phyloP scores from a whole-genome alignment of 1,284 basidiomycete species.

The Psilocybe mexicana region DNA sequence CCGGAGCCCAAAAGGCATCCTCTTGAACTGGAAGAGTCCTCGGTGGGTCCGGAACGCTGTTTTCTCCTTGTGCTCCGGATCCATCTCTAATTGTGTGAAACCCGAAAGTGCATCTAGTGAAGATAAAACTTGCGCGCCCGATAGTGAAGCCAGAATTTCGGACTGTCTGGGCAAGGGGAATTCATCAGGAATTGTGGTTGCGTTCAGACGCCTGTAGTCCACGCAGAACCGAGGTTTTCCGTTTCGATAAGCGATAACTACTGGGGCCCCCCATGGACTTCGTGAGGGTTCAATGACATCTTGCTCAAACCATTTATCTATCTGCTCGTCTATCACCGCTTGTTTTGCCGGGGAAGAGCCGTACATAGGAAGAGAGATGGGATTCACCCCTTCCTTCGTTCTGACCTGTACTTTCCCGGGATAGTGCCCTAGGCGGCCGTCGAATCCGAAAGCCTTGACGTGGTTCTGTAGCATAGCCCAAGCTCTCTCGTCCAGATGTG shows the following conservation, averaged over 20 bases:
- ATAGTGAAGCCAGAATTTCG: conserved; percentile 37
- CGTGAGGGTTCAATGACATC: conserved; percentile 24
- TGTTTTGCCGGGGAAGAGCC: conserved; percentile 22
- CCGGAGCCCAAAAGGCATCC: conserved; percentile 4
- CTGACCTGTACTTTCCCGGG: conserved; percentile 20
- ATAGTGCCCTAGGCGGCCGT: conserved; percentile 17
- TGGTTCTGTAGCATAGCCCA: not conserved
- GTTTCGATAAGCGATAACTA: conserved; percentile 24
- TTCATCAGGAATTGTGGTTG: conserved; percentile 31
- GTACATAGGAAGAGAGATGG: conserved; percentile 16
- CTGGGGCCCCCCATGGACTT: conserved; percentile 26
- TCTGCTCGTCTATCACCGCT: conserved; percentile 13
- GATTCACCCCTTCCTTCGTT: conserved; percentile 22
- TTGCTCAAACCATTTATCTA: conserved; percentile 23
- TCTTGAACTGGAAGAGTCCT: conserved; percentile 4
- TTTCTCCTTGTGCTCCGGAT: conserved; percentile 20
- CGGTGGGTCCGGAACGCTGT: not conserved
- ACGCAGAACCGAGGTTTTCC: conserved; percentile 24
- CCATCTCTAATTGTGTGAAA: conserved; percentile 40
- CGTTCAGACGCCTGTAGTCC: conserved; percentile 21
- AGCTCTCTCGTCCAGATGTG: too few relatives aligned
- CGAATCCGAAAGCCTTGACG: conserved; percentile 7
- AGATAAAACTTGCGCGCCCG: conserved; percentile 34
- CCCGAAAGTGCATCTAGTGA: conserved; percentile 39
- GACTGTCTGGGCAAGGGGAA: conserved; percentile 40